Evolutionary conservation across 805 yeast genomes (phyloP).

Genomic region (Candida saitoana): DNA sequence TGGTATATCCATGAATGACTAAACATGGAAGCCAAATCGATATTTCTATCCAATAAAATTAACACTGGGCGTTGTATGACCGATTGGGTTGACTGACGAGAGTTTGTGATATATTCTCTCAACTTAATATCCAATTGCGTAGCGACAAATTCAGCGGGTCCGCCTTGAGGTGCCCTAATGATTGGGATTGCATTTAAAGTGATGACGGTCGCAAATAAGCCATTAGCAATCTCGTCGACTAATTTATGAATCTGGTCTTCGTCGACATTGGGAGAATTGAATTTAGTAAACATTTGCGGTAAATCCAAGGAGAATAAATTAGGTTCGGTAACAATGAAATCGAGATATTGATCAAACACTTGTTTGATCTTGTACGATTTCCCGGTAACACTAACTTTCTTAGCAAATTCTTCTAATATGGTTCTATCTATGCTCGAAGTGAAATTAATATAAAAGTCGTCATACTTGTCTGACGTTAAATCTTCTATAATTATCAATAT

Average conservation of each 20-base stretch:
- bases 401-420: slow-evolving; percentile 83
- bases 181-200: slow-evolving; percentile 81
- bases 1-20: slow-evolving; percentile 98
- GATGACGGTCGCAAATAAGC: slow-evolving; percentile 73
- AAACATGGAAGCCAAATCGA: slow-evolving; percentile 91
- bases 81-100: slow-evolving; percentile 30
- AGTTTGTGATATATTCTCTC: slow-evolving; percentile 79
- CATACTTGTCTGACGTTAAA: slow-evolving; percentile 69
- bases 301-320: slow-evolving; percentile 78
- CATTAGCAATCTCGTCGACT: slow-evolving; percentile 71
- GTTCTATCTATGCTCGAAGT: slow-evolving; percentile 75
- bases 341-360: slow-evolving; percentile 90
- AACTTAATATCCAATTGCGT: slow-evolving; percentile 77
- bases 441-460: slow-evolving; percentile 78
- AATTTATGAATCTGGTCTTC: slow-evolving; percentile 69
- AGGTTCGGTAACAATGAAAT: slow-evolving; percentile 90
- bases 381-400: slow-evolving; percentile 68
- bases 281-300: slow-evolving; percentile 57
- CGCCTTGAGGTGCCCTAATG: slow-evolving; percentile 85
- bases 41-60: slow-evolving; percentile 78
- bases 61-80: slow-evolving; percentile 65
- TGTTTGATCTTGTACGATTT: slow-evolving; percentile 73
- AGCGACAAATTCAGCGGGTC: slow-evolving; percentile 94
- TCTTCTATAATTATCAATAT: slow-evolving; percentile 67
- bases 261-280: slow-evolving; percentile 66